phyloP scores from a whole-genome alignment of 2,329 filamentous ascomycete genomes.

The Epicoccum nigrum region DNA sequence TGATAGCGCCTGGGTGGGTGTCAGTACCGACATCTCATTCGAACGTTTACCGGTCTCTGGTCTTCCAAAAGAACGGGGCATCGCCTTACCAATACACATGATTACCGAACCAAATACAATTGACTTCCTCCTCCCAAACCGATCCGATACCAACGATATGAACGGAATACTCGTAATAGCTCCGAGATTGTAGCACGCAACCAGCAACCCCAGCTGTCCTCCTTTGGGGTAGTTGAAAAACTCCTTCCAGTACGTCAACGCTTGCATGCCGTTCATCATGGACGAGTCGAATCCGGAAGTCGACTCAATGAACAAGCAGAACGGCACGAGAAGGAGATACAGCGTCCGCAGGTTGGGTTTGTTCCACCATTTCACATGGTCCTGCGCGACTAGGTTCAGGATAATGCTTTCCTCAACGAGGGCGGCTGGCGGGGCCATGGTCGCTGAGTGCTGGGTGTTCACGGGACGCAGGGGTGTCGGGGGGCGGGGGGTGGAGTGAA shows the following conservation, averaged over 20 bases:
- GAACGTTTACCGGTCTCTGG: no score
- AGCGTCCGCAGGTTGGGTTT: constrained; percentile 65
- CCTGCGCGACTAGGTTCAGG: constrained; percentile 42
- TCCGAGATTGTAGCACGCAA: constrained; percentile 65
- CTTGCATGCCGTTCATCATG: constrained; percentile 51
- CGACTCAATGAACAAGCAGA: constrained; percentile 68
- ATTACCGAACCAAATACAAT: constrained; percentile 61
- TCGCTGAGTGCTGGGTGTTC: background rate
- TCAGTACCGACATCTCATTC: no score
- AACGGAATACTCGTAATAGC: constrained; percentile 65
- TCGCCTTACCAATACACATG: constrained; percentile 61
- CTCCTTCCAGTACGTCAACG: constrained; percentile 49
- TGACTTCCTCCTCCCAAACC: constrained; percentile 62
- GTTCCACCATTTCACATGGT: constrained; percentile 59
- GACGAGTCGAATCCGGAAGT: constrained; percentile 65
- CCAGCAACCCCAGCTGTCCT: constrained; percentile 60
- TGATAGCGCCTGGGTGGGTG: constrained; percentile 33
- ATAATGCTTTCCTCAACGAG: constrained; percentile 35
- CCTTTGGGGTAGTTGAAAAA: constrained; percentile 57
- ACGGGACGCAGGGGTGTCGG: background rate
- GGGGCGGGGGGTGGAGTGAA: background rate
- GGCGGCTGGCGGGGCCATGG: constrained; percentile 33
- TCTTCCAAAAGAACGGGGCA: no score
- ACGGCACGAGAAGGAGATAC: constrained; percentile 65
- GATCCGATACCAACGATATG: constrained; percentile 62